Evolutionary conservation across 352 stramenopile genomes (phyloP).

Genomic region (Phytophthora megakarya): DNA sequence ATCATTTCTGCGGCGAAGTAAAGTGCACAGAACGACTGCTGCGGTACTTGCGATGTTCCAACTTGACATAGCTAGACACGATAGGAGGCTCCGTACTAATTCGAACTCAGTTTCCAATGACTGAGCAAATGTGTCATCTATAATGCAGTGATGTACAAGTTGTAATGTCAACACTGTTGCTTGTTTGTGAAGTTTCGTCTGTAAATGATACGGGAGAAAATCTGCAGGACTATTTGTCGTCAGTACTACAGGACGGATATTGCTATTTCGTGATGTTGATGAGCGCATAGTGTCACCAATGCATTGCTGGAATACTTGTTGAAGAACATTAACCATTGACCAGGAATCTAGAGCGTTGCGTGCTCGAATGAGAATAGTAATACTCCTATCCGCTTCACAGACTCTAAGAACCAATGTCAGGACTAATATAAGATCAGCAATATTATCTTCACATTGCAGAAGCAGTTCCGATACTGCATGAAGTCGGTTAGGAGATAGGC

Average conservation of each 20-base stretch:
- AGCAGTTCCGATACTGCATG: constrained; percentile 25
- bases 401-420: constrained; percentile 15
- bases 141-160: constrained; percentile 10
- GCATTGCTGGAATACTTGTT: constrained; percentile 18
- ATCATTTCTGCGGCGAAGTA: constrained; percentile 8
- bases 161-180: constrained; percentile 15
- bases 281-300: neutral
- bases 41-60: constrained; percentile 16
- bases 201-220: constrained; percentile 19
- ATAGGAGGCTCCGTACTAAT: constrained; percentile 7
- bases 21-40: constrained; percentile 1
- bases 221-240: constrained; percentile 8
- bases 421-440: constrained; percentile 5
- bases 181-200: neutral
- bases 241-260: constrained; percentile 12
- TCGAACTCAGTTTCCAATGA: constrained; percentile 18
- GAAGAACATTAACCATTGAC: constrained; percentile 19
- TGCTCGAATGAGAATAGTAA: constrained; percentile 17
- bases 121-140: constrained; percentile 4
- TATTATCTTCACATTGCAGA: constrained; percentile 14
- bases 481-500: constrained; percentile 5
- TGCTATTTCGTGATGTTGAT: neutral
- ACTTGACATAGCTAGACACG: constrained; percentile 10
- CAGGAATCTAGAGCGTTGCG: constrained; percentile 16
- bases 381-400: neutral